Base-by-base conservation (phyloP, 2,329 filamentous ascomycete genomes). In the Metarhizium brunneum region DNA sequence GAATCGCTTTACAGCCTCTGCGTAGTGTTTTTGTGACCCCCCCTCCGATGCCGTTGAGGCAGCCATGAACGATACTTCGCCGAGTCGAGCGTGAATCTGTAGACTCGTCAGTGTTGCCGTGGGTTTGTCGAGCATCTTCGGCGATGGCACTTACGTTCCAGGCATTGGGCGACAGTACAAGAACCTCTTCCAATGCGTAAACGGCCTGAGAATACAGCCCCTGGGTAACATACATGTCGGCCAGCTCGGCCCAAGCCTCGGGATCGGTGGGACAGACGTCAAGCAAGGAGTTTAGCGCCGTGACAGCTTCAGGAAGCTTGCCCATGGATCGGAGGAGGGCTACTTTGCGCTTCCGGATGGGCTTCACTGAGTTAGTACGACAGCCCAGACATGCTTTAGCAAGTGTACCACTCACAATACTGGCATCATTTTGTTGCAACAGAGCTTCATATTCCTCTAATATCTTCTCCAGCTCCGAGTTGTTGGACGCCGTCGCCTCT, bases 171-270 rank as follows among this genome's bases (percentile, higher is more conserved):
- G 84, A 82, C 56, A 95, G 78, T 53, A 97, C 76, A 48, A 99
- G 72, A 20, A 95, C 90, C 70, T 99, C 94, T 69, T 99, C 94
- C 48, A 96, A 74, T 58, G 90, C 87, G 70, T 87, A 96, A 52
- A 96, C 84, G 43, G 91, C 88, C 70, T 97, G 92, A 14, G 85
- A 74, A 66, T 88, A 90, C 63, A 92, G 73, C 1, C 87, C 90
- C 66, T 92, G 87, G 20, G 79, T 79, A 35, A 91, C 78, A 71
- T 99, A 97, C 58, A 96, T 73, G 67, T 96, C 90, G 54, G 89
- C 84, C 62, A 97, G 77, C 73, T 99, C 94, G 53, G 90, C 83
- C 94, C 94, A 99, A 10, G 88, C 86, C 74, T 99, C 94, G 6
- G 87, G 85, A 73, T 99, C 94, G 2, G 89, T 96, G 2, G 94